These are phyloP conservation scores for Phaeomoniella chlamydospora DNA, from an alignment of 2,329 filamentous ascomycete species.

Conservation along the genomic window DNA sequence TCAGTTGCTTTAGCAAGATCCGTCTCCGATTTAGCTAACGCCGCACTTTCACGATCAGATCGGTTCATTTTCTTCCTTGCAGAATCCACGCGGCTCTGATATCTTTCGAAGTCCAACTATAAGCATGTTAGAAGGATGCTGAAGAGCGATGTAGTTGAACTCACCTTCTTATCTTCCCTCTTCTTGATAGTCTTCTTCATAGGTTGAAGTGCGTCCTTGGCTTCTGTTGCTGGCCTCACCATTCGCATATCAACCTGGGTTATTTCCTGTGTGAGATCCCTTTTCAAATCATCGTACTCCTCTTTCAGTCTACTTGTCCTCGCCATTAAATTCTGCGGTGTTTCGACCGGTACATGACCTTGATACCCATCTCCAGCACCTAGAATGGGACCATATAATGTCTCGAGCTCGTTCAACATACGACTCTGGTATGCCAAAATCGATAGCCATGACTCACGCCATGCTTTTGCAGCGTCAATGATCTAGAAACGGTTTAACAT, in stretches of 20 bases:
- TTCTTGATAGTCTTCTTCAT: slow-evolving; percentile 76
- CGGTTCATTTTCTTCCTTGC: slow-evolving; percentile 55
- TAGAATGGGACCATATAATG: slow-evolving; percentile 62
- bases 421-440: slow-evolving; percentile 56
- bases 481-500: slow-evolving; percentile 42
- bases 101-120: slow-evolving; percentile 64
- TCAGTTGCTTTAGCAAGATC: slow-evolving; percentile 53
- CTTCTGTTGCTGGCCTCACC: slow-evolving; percentile 54
- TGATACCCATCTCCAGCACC: slow-evolving; percentile 46
- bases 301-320: slow-evolving; percentile 51
- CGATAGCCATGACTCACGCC: slow-evolving; percentile 65
- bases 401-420: slow-evolving; percentile 52
- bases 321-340: slow-evolving; percentile 47
- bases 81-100: slow-evolving; percentile 55
- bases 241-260: slow-evolving; percentile 55
- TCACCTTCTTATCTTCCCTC: slow-evolving; percentile 60
- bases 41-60: slow-evolving; percentile 57
- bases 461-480: slow-evolving; percentile 59
- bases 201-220: slow-evolving; percentile 53
- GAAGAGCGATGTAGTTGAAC: slow-evolving; percentile 3
- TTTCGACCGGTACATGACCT: slow-evolving; percentile 41
- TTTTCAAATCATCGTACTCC: slow-evolving; percentile 55
- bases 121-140: background rate
- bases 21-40: slow-evolving; percentile 55
- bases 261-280: slow-evolving; percentile 58